Conservation (phyloP, 495 filamentous ascomycete species). For the Achaetomiella virescens region DNA sequence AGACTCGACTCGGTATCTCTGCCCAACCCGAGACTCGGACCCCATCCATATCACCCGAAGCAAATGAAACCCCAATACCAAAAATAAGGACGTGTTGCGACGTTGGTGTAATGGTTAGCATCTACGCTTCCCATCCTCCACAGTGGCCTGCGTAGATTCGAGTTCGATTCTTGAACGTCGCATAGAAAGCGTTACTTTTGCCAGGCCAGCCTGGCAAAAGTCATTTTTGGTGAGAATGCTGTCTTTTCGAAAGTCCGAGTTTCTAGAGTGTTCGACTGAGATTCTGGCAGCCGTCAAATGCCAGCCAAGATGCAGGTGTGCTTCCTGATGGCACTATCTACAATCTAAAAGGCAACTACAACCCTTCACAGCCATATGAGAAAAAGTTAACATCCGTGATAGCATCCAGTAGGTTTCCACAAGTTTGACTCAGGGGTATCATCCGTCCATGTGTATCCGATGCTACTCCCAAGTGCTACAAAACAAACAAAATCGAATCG, state of each 20-base stretch:
- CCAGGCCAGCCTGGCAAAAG: not conserved
- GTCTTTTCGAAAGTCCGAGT: too few species aligned
- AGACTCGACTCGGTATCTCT: too few species aligned
- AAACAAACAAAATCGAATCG: not conserved
- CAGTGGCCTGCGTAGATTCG: slow-evolving; percentile 19
- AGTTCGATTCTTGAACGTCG: slow-evolving; percentile 26
- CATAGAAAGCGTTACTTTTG: slow-evolving; percentile 1
- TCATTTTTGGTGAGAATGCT: too few species aligned
- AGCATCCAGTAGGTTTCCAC: too few species aligned
- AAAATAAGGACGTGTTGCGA: too few species aligned
- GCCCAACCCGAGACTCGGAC: not conserved
- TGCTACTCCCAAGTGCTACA: not conserved
- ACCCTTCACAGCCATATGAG: too few species aligned
- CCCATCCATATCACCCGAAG: not conserved
- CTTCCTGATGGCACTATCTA: too few species aligned
- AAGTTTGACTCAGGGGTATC: not conserved
- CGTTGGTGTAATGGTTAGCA: slow-evolving; percentile 25
- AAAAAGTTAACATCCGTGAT: too few species aligned
- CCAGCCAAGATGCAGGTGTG: too few species aligned
- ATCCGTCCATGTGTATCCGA: not conserved
- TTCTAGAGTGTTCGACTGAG: too few species aligned
- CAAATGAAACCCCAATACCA: not conserved
- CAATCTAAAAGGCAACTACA: too few species aligned
- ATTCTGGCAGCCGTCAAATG: too few species aligned
- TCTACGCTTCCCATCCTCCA: slow-evolving; percentile 20